Conservation (phyloP, 495 filamentous ascomycete genomes). For the Aspergillus baeticus region DNA sequence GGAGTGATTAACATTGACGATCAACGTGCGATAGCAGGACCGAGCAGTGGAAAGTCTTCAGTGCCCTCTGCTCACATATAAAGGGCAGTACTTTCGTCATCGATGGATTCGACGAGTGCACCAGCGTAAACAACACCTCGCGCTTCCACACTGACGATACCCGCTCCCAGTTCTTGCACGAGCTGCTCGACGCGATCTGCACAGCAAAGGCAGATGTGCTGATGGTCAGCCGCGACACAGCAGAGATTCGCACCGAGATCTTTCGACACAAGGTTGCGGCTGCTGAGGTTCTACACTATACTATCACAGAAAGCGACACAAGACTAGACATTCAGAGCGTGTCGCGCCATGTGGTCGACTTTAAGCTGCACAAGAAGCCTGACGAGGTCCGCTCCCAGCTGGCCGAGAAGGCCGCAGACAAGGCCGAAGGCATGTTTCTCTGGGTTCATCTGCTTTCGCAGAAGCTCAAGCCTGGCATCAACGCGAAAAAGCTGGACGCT, state of each 20-base stretch:
- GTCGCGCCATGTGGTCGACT: background rate
- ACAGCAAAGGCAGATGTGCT: background rate
- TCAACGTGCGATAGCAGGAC: background rate
- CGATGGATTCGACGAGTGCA: background rate
- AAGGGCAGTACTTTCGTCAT: background rate
- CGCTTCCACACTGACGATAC: background rate
- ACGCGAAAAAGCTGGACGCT: background rate
- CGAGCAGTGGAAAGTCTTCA: background rate
- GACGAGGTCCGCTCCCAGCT: background rate
- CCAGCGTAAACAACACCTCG: background rate
- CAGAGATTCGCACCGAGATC: background rate
- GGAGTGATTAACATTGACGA: background rate
- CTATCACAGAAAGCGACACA: background rate
- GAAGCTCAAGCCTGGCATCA: background rate
- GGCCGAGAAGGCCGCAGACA: background rate
- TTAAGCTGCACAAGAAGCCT: background rate
- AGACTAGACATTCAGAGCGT: background rate
- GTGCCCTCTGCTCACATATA: background rate
- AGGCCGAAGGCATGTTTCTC: slow-evolving; percentile 2
- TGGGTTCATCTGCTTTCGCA: background rate
- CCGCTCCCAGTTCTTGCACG: background rate
- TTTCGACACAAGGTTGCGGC: background rate
- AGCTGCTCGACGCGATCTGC: background rate
- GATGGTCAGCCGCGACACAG: background rate
- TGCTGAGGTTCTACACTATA: background rate